Evolutionary conservation across 495 filamentous ascomycete genomes (phyloP).

Genomic region (Friedmanniomyces simplex): DNA sequence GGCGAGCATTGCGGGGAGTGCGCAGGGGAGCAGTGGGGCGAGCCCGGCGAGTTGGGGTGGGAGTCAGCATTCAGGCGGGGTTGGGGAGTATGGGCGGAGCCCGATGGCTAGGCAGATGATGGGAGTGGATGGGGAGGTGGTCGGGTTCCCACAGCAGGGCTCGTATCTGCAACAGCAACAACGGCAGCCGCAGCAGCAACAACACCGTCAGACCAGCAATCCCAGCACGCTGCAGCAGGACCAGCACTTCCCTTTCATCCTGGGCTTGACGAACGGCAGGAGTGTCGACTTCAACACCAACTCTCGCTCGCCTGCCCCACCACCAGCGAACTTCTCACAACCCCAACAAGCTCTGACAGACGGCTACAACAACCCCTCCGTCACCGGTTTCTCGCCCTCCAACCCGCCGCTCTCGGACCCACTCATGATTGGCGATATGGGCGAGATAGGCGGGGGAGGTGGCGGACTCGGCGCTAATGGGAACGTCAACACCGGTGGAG

Average conservation of each 20-base stretch:
- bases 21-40: not conserved
- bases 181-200: not conserved
- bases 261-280: not conserved
- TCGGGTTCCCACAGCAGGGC: not conserved
- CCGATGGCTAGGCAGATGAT: not conserved
- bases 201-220: not conserved
- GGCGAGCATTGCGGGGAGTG: not conserved
- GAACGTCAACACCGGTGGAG: not conserved
- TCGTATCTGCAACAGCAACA: constrained; percentile 1
- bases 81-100: not conserved
- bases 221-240: not conserved
- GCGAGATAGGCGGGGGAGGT: not conserved
- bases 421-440: not conserved
- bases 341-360: constrained; percentile 1
- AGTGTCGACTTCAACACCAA: not conserved
- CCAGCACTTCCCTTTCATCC: not conserved
- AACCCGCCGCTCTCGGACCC: not conserved
- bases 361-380: not conserved
- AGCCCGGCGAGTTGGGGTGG: constrained; percentile 17
- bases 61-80: not conserved
- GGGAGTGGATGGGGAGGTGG: not conserved
- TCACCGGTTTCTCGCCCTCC: not conserved
- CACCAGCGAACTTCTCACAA: not conserved
- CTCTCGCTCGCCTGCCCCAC: not conserved
- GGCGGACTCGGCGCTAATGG: not conserved